Conservation (phyloP, 495 filamentous ascomycete species). For the Penicillium roqueforti region DNA sequence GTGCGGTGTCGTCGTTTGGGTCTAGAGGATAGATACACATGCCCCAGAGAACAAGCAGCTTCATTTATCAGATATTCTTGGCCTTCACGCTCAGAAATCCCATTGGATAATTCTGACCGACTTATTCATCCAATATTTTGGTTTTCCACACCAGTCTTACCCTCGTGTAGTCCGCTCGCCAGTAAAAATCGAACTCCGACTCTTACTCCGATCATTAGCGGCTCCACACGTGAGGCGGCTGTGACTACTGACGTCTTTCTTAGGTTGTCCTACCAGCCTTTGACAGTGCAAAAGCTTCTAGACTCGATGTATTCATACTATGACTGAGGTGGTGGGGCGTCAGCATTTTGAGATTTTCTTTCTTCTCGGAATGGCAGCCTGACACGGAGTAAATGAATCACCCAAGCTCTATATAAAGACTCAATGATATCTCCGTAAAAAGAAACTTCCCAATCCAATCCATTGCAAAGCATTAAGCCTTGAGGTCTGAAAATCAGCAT, state of each 20-base stretch:
- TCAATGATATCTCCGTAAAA: background rate
- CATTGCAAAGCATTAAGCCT: background rate
- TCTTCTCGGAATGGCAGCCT: conserved; percentile 13
- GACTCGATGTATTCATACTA: conserved; percentile 6
- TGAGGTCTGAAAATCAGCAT: background rate
- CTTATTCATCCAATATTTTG: background rate
- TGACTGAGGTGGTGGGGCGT: conserved; percentile 14
- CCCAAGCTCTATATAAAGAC: conserved; percentile 11
- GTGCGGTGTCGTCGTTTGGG: background rate
- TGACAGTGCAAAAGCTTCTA: conserved; percentile 9
- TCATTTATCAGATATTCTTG: background rate
- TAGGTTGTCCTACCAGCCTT: background rate
- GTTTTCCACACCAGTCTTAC: background rate
- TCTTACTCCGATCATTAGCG: conserved; percentile 9
- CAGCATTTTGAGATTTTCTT: conserved; percentile 4
- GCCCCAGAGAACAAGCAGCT: background rate
- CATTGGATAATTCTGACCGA: background rate
- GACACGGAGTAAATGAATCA: background rate
- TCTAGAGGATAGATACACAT: conserved; percentile 1
- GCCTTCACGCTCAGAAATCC: background rate
- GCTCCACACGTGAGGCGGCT: conserved; percentile 3
- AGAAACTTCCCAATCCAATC: background rate
- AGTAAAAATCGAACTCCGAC: conserved; percentile 8
- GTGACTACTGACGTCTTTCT: conserved; percentile 17
- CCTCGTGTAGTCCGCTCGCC: background rate